These are phyloP conservation scores for Psilocybe tampanensis DNA, from an alignment of 768 basidiomycete species.

Conservation along the genomic window DNA sequence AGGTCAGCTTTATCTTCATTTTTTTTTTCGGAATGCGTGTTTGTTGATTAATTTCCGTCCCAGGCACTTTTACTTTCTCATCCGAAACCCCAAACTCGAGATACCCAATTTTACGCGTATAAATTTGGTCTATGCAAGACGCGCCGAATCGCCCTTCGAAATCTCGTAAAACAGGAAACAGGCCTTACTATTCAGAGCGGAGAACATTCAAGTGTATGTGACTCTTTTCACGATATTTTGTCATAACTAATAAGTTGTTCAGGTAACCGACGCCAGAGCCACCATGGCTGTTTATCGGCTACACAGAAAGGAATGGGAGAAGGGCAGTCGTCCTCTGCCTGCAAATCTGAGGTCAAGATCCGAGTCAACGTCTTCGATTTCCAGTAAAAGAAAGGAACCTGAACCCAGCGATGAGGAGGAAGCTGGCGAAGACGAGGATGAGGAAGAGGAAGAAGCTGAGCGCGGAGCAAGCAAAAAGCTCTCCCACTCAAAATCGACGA, in stretches of 20 bases:
- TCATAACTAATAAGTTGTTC: constrained; percentile 1
- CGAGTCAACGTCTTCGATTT: constrained; percentile 4
- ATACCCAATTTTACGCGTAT: constrained; percentile 66
- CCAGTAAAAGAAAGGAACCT: constrained; percentile 13
- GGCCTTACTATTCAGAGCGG: constrained; percentile 82
- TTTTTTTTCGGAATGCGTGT: too few species aligned
- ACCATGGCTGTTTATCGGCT: constrained; percentile 93
- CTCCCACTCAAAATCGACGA: constrained; percentile 9
- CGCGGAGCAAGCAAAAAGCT: constrained; percentile 12
- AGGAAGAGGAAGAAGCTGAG: constrained; percentile 12
- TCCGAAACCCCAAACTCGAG: constrained; percentile 61
- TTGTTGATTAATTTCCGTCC: constrained; percentile 7
- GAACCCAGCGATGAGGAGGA: constrained; percentile 2
- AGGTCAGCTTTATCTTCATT: constrained; percentile 43
- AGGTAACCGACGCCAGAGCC: constrained; percentile 93
- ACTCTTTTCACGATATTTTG: neutral
- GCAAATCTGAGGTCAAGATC: neutral
- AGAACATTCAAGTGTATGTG: constrained; percentile 87
- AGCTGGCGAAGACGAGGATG: neutral
- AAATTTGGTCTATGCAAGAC: constrained; percentile 64
- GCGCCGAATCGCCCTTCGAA: constrained; percentile 74
- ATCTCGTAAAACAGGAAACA: constrained; percentile 79
- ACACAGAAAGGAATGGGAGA: constrained; percentile 84
- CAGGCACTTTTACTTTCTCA: constrained; percentile 75
- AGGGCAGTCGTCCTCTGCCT: constrained; percentile 35